Conservation (phyloP, 768 basidiomycete genomes). For the Podaxis sp. region DNA sequence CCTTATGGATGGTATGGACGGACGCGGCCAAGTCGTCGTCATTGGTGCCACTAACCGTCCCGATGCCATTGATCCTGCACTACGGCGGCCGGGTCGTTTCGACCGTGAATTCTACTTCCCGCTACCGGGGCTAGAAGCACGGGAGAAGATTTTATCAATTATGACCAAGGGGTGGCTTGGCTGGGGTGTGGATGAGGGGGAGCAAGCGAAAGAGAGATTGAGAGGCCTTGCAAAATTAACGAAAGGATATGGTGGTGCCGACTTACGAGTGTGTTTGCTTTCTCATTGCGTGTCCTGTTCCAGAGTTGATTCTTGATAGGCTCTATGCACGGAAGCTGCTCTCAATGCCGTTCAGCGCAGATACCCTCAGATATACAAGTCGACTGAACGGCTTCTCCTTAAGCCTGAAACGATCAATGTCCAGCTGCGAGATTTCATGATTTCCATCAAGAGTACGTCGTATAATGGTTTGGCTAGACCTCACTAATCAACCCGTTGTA, state of each 20-base stretch:
- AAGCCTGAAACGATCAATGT: slow-evolving; percentile 85
- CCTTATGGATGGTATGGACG: slow-evolving; percentile 99
- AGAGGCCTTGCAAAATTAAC: slow-evolving; percentile 81
- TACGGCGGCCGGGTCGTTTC: slow-evolving; percentile 92
- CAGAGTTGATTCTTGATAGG: slow-evolving; percentile 42
- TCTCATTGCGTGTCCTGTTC: not conserved
- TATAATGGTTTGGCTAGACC: slow-evolving; percentile 5
- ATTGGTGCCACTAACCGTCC: slow-evolving; percentile 98
- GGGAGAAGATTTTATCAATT: slow-evolving; percentile 86
- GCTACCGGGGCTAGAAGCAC: slow-evolving; percentile 77
- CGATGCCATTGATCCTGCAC: slow-evolving; percentile 95
- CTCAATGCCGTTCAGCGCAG: slow-evolving; percentile 93
- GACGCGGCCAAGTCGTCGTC: slow-evolving; percentile 93
- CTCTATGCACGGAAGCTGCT: slow-evolving; percentile 95
- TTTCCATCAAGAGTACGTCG: slow-evolving; percentile 89
- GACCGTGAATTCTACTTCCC: slow-evolving; percentile 99
- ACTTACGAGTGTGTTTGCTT: slow-evolving; percentile 71
- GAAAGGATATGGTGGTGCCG: slow-evolving; percentile 97
- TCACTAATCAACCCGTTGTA: slow-evolving; percentile 30
- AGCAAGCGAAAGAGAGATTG: slow-evolving; percentile 67
- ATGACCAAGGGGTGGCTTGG: slow-evolving; percentile 91
- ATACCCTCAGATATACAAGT: slow-evolving; percentile 97
- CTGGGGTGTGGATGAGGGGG: slow-evolving; percentile 51
- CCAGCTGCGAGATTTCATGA: slow-evolving; percentile 92
- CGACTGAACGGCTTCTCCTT: slow-evolving; percentile 79